phyloP scores from a whole-genome alignment of 768 basidiomycete genomes.

The Astraeus odoratus region DNA sequence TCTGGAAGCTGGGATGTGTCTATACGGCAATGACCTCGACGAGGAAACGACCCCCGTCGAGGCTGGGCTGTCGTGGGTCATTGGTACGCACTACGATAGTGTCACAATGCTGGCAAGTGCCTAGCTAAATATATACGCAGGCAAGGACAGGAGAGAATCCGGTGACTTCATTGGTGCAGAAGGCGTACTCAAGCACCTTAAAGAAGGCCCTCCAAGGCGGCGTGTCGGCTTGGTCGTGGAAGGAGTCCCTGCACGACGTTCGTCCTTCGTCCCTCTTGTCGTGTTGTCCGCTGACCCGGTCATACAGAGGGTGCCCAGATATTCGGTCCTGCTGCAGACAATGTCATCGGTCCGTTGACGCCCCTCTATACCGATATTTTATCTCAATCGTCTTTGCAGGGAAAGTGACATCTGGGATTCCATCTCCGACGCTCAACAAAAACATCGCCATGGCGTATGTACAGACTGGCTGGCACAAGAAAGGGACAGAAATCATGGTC shows the following conservation, averaged over 20 bases:
- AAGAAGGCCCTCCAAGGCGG: conserved; percentile 67
- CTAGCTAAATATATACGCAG: conserved; percentile 30
- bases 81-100: conserved; percentile 60
- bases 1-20: conserved; percentile 93
- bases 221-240: conserved; percentile 81
- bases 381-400: conserved; percentile 41
- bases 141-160: conserved; percentile 70
- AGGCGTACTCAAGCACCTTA: conserved; percentile 65
- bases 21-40: conserved; percentile 92
- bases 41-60: conserved; percentile 84
- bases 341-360: too few species aligned
- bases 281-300: neutral
- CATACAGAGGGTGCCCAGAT: neutral
- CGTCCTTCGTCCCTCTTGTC: neutral
- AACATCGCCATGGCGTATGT: conserved; percentile 98
- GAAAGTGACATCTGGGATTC: conserved; percentile 88
- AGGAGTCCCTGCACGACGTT: conserved; percentile 72
- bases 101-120: neutral
- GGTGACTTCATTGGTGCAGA: conserved; percentile 78
- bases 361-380: too few species aligned
- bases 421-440: conserved; percentile 80
- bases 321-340: neutral
- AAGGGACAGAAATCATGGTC: conserved; percentile 77
- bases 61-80: conserved; percentile 89
- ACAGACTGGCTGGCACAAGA: conserved; percentile 76